Base-by-base conservation (phyloP, 345 rosid species). In the Arabidopsis arenosa region DNA sequence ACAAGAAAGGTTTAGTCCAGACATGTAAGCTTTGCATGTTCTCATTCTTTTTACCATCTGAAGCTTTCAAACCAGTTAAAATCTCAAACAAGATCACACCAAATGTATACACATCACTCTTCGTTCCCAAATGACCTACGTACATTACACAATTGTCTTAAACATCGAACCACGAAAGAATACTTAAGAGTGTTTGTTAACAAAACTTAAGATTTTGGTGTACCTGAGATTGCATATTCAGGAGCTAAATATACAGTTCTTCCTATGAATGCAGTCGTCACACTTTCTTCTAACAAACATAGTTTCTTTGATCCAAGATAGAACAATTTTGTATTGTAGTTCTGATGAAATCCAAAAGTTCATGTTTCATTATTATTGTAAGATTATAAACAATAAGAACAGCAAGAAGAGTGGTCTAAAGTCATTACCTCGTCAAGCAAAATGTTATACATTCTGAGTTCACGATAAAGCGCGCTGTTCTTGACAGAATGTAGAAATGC, bases 161-260 rank as follows among this genome's bases (percentile, higher is more conserved):
- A 64, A 36, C 37, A 47, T 47, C 9, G 11, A 44, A 57, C 63
- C 18, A 39, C 6, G 3, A 54, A 26, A 12, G 5, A 40, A 39
- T 21, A 8, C 39, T 7, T 21, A 12, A 23, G 32, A 18, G 3
- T 13, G 40, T 10, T 21, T 12, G 17, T 21, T 3, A 39, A 40
- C 33, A 39, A 40, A 6, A 14, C 1, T 47, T 11, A 33, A 66
- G 44, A 66, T 18, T 21, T 52, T 68, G n/a, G 51, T 60, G 40
- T 72, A 72, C 76, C 76, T 72, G 76, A 51, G 43, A 72, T 62
- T 30, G 28, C 28, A 72, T 72, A 72, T 62, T 72, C 76, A 72
- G 76, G 76, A 72, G 76, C 53, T 52, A 10, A 0, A 49, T 72
- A 39, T 5, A 62, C 76, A 40, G 40, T 28, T 72, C 62, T 51